phyloP scores from a whole-genome alignment of 441 rosid genomes.

The Cnidoscolus chayamansa region DNA sequence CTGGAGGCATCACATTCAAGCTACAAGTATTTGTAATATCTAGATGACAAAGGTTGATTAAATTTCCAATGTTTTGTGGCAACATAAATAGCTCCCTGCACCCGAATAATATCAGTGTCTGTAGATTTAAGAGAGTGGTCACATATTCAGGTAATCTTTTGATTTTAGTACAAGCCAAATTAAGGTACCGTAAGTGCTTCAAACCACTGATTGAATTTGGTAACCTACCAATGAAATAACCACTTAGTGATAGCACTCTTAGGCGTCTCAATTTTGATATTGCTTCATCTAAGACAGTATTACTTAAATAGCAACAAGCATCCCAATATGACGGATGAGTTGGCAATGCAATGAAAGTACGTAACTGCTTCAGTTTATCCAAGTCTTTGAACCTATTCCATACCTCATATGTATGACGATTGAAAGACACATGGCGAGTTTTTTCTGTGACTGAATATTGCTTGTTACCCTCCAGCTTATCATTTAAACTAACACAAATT shows the following conservation, averaged over 20 bases:
- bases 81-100: background rate
- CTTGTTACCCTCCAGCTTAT: background rate
- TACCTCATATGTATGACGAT: background rate
- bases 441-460: background rate
- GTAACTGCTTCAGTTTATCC: background rate
- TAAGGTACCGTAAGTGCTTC: slow-evolving; percentile 1
- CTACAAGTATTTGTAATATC: background rate
- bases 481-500: background rate
- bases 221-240: background rate
- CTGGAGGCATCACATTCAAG: background rate
- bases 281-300: background rate
- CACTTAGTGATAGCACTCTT: slow-evolving; percentile 8
- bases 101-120: background rate
- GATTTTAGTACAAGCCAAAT: background rate
- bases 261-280: background rate
- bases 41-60: background rate
- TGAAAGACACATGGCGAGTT: slow-evolving; percentile 5
- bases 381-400: background rate
- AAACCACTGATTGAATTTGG: slow-evolving; percentile 13
- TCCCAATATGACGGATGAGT: background rate
- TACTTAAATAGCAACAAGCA: slow-evolving; percentile 6
- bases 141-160: background rate
- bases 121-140: background rate
- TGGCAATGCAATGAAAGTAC: slow-evolving; percentile 6
- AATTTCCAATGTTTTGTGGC: background rate